Percentiles rank a stretch among this genome's conserved stretches.
Conservation (phyloP, 2,329 filamentous ascomycete genomes). For the Thermomyces lanuginosus region DNA sequence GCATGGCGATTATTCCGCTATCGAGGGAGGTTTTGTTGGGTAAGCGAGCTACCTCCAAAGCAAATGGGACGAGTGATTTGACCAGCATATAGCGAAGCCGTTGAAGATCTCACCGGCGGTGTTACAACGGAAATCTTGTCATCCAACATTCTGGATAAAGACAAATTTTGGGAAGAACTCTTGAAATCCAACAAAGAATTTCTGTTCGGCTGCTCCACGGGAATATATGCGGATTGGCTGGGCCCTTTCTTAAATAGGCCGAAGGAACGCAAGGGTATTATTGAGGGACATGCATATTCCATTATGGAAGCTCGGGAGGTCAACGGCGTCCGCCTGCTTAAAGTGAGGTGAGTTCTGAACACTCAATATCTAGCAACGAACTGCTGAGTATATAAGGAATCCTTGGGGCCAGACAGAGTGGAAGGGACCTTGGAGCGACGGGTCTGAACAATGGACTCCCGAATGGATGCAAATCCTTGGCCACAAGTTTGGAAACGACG, state of each 20-base stretch:
- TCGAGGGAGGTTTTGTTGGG: constrained; percentile 58
- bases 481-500: constrained; percentile 63
- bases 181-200: constrained; percentile 68
- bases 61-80: neutral
- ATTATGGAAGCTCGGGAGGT: constrained; percentile 45
- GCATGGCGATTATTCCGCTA: constrained; percentile 61
- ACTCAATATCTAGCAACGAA: constrained; percentile 3
- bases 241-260: no score
- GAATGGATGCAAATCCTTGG: constrained; percentile 58
- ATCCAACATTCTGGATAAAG: constrained; percentile 42
- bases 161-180: constrained; percentile 69
- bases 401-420: constrained; percentile 71
- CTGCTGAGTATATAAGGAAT: constrained; percentile 41
- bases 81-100: constrained; percentile 29
- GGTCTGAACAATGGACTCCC: constrained; percentile 69
- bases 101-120: constrained; percentile 42
- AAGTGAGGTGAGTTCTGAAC: constrained; percentile 34
- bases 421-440: constrained; percentile 68
- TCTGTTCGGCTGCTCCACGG: constrained; percentile 32
- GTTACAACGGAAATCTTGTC: constrained; percentile 32
- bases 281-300: constrained; percentile 39
- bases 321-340: constrained; percentile 46
- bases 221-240: constrained; percentile 30
- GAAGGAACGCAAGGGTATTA: constrained; percentile 28
- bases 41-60: constrained; percentile 14